Percentiles rank a stretch among this genome's conserved stretches.
Conservation (phyloP, 2,329 filamentous ascomycete species). For the Gaeumannomyces tritici region DNA sequence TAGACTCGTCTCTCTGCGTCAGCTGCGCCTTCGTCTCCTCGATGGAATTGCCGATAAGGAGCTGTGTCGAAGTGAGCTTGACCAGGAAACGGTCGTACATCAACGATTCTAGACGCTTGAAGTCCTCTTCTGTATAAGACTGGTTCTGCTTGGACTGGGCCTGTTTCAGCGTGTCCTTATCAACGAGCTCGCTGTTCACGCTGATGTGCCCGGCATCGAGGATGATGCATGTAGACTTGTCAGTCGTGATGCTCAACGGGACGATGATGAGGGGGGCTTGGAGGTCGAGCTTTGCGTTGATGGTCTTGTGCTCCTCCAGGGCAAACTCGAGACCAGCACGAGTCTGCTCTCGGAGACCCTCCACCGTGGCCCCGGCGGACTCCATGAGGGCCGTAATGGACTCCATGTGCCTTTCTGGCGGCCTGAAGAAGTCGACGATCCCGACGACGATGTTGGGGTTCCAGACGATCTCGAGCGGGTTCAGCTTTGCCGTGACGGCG, state of each 20-base stretch:
- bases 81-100: conserved; percentile 98
- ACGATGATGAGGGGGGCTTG: conserved; percentile 95
- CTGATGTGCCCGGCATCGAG: conserved; percentile 94
- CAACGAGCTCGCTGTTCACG: conserved; percentile 87
- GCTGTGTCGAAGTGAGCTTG: conserved; percentile 87
- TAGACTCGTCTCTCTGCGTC: conserved; percentile 53
- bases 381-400: conserved; percentile 95
- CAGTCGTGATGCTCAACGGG: conserved; percentile 79
- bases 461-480: conserved; percentile 94
- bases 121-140: conserved; percentile 81
- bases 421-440: conserved; percentile 90
- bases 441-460: conserved; percentile 91
- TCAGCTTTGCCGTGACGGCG: conserved; percentile 80
- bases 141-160: conserved; percentile 86
- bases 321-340: conserved; percentile 93
- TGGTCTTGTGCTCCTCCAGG: conserved; percentile 92
- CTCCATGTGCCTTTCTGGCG: conserved; percentile 95
- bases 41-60: conserved; percentile 89
- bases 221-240: conserved; percentile 79
- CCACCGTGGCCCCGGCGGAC: conserved; percentile 87
- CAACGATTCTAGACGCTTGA: conserved; percentile 74
- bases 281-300: conserved; percentile 91
- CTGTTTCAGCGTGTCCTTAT: conserved; percentile 80
- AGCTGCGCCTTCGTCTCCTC: conserved; percentile 82
- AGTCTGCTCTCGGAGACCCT: conserved; percentile 90